A percentile compares a stretch with the other conserved stretches of the same genome.
Conservation (phyloP, 2,329 filamentous ascomycete genomes). For the Ophiostoma montium region DNA sequence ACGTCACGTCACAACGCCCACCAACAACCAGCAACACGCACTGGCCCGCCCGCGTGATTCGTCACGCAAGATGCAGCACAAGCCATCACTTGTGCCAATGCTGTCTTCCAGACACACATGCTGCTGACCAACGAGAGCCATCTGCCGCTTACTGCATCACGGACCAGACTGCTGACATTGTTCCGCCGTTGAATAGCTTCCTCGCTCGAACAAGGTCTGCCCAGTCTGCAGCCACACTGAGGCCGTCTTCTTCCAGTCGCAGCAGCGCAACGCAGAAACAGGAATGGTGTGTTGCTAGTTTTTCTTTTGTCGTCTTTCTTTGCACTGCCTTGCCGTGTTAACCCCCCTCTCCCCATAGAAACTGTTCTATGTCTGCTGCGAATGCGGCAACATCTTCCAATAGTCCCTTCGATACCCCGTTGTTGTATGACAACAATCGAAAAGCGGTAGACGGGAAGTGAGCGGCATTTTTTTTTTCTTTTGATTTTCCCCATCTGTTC, state of each 20-base stretch:
- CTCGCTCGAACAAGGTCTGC: constrained; percentile 74
- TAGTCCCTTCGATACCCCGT: constrained; percentile 18
- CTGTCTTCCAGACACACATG: neutral
- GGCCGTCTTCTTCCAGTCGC: constrained; percentile 97
- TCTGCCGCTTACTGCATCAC: neutral
- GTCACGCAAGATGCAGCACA: neutral
- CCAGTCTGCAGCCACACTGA: constrained; percentile 74
- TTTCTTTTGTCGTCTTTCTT: neutral
- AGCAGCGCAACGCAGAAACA: constrained; percentile 90
- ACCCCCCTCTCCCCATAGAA: constrained; percentile 49
- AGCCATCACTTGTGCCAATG: neutral
- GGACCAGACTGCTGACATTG: constrained; percentile 18
- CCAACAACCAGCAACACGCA: too few relatives aligned
- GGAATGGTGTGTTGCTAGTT: constrained; percentile 68
- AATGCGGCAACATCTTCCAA: constrained; percentile 77
- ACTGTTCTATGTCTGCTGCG: constrained; percentile 88
- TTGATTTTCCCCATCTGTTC: neutral
- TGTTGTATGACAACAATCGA: neutral
- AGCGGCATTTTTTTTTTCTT: neutral
- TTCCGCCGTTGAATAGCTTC: constrained; percentile 51
- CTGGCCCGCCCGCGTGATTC: too few relatives aligned
- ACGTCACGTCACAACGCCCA: too few relatives aligned
- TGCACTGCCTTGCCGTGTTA: neutral
- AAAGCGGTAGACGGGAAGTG: neutral
- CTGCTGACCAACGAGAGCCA: neutral